phyloP scores from a whole-genome alignment of 2,329 filamentous ascomycete genomes.

The Aspergillus fischeri region DNA sequence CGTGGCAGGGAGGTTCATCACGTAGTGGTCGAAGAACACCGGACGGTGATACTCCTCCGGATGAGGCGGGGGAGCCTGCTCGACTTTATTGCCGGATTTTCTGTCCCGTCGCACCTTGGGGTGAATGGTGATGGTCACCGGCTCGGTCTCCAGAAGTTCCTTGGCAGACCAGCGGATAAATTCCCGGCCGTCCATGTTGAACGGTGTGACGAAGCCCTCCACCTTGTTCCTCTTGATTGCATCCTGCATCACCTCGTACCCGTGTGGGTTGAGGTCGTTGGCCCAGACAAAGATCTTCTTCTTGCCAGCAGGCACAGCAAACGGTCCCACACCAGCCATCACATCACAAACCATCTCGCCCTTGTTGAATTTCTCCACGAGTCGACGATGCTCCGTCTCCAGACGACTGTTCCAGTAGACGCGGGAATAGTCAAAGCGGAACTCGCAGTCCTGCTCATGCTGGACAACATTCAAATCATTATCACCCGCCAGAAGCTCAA shows the following conservation, averaged over 20 bases:
- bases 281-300: conserved; percentile 91
- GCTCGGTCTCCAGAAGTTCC: conserved; percentile 42
- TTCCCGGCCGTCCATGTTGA: conserved; percentile 73
- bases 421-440: conserved; percentile 88
- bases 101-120: conserved; percentile 36
- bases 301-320: conserved; percentile 86
- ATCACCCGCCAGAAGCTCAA: conserved; percentile 80
- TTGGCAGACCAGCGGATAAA: conserved; percentile 74
- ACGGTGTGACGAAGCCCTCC: conserved; percentile 66
- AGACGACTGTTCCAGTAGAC: conserved; percentile 98
- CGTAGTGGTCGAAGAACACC: conserved; percentile 79
- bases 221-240: conserved; percentile 79
- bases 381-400: conserved; percentile 78
- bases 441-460: conserved; percentile 77
- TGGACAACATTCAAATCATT: conserved; percentile 81
- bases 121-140: conserved; percentile 52
- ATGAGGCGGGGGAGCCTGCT: conserved; percentile 23
- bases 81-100: conserved; percentile 20
- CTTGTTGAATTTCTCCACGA: conserved; percentile 70
- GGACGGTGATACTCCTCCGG: conserved; percentile 46
- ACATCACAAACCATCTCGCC: conserved; percentile 92
- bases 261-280: conserved; percentile 94
- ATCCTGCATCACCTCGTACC: conserved; percentile 66
- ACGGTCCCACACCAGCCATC: conserved; percentile 96
- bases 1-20: conserved; percentile 94